Conservation (phyloP, 352 stramenopile species). For the Phytopythium helicoides region DNA sequence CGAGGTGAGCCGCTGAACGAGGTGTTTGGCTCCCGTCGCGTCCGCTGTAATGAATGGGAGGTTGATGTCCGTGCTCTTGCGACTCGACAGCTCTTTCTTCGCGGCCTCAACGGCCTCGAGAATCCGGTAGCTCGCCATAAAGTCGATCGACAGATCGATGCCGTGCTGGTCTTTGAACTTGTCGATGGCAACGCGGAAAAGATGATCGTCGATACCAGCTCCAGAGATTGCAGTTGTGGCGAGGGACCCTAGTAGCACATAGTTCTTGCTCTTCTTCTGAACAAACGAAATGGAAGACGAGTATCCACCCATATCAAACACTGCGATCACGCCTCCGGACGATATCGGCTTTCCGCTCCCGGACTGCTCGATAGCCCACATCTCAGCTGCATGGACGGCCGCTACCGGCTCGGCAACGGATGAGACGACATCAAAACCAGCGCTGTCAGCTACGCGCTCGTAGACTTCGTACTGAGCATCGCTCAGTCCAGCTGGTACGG, state of each 20-base stretch:
- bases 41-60: conserved; percentile 79
- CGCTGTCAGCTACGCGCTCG: conserved; percentile 47
- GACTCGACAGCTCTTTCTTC: conserved; percentile 67
- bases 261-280: conserved; percentile 27
- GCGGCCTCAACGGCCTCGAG: conserved; percentile 64
- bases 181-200: conserved; percentile 49
- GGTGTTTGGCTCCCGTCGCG: conserved; percentile 60
- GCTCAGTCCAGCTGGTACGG: conserved; percentile 35
- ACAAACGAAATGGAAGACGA: conserved; percentile 53
- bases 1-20: conserved; percentile 58
- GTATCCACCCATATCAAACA: conserved; percentile 75
- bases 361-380: conserved; percentile 29
- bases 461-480: conserved; percentile 32
- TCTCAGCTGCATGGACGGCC: conserved; percentile 51
- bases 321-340: conserved; percentile 31
- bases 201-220: conserved; percentile 35
- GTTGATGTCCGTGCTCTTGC: conserved; percentile 58
- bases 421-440: conserved; percentile 56
- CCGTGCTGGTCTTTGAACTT: conserved; percentile 51
- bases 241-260: conserved; percentile 32
- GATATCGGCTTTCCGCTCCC: conserved; percentile 15
- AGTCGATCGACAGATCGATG: conserved; percentile 73
- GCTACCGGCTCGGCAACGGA: conserved; percentile 64
- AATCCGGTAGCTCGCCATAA: conserved; percentile 67
- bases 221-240: conserved; percentile 42